Base-by-base conservation (phyloP, 768 basidiomycete genomes). In the Tylopilus cervinicoccineus region DNA sequence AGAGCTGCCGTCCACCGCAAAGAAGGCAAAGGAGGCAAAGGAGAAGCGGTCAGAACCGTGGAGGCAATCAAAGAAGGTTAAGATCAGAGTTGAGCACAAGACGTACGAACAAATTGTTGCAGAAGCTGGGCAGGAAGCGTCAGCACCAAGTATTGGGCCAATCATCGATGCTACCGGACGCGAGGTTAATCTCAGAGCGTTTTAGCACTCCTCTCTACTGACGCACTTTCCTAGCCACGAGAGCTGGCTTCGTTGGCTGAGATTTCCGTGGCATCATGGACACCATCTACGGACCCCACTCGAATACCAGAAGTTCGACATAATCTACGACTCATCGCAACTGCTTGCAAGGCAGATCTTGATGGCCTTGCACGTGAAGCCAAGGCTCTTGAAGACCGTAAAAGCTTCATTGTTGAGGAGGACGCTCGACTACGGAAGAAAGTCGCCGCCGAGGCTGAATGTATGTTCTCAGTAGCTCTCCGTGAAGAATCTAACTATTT, bases 251-350 rank as follows among this genome's bases (percentile, higher is more conserved):
- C 93, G 2, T 64, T 98, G 40, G 81, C 92, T 12, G 85, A 92
- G 34, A 70, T 93, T 27, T 81, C 84, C 17, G 66, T 77, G 56
- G 86, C 77, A 50, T 81, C 80, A 3, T 96, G 93, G 93, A 84
- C 88, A 10, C 91, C 92, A 1, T 83, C 92, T 0, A 81, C 82
- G 13, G 95, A 99, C 57, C 77, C 85, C 6, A 90, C 84, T 40
- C 85, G 90, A 46, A 84, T 98, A 53, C 96, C 96, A 0, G 96
- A 99, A 73, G 81, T 99, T n/a, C 81, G 95, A 22, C 94, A 99
- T 65, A 99, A 98, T 65, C 70, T 99, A 23, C 82, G 88, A 5
- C 78, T 97, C 36, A 91, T 99, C 28, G 76, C 81, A 2, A 89
- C 93, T 39, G 76, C 83, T 2, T 86, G 92, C 58, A 89, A 88